Conservation (phyloP, 2,329 filamentous ascomycete species). For the Plenodomus biglobosus region DNA sequence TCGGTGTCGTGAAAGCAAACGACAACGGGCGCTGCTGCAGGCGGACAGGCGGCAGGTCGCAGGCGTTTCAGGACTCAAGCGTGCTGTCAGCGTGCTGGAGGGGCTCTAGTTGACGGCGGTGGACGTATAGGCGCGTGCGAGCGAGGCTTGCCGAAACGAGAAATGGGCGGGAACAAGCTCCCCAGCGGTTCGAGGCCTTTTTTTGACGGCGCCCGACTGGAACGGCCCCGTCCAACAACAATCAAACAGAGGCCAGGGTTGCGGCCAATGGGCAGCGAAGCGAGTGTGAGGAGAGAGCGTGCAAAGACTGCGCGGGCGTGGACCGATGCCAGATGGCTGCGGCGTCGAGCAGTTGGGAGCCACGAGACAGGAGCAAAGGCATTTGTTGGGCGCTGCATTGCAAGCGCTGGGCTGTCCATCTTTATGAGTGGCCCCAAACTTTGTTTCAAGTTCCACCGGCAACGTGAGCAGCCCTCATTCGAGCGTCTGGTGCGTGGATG, state of each 20-base stretch:
- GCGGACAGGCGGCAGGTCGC: conserved; percentile 17
- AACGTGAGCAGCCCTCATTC: conserved; percentile 29
- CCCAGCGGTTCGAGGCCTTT: conserved; percentile 14
- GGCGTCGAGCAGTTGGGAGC: conserved; percentile 13
- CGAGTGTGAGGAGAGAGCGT: background rate
- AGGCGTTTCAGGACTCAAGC: conserved; percentile 28
- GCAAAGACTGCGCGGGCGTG: conserved; percentile 8
- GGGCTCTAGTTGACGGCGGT: conserved; percentile 21
- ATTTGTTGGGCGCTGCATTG: conserved; percentile 10
- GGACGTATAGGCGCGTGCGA: conserved; percentile 34
- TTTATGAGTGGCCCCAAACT: conserved; percentile 28
- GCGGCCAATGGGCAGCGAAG: conserved; percentile 7
- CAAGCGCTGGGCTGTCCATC: conserved; percentile 35
- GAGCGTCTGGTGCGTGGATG: conserved; percentile 17
- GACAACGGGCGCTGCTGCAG: conserved; percentile 4
- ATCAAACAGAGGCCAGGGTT: conserved; percentile 7
- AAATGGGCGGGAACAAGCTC: conserved; percentile 17
- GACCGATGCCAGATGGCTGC: conserved; percentile 11
- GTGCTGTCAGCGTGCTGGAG: conserved; percentile 25
- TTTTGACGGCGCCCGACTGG: conserved; percentile 9
- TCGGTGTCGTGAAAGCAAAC: conserved; percentile 1
- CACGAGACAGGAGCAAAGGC: conserved; percentile 15
- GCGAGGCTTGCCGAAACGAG: conserved; percentile 34
- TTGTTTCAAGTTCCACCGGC: conserved; percentile 34
- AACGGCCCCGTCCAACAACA: conserved; percentile 9